Percentiles rank a stretch among this genome's conserved stretches.
Conservation (phyloP, 2,329 filamentous ascomycete species). For the Aspergillus fischeri region DNA sequence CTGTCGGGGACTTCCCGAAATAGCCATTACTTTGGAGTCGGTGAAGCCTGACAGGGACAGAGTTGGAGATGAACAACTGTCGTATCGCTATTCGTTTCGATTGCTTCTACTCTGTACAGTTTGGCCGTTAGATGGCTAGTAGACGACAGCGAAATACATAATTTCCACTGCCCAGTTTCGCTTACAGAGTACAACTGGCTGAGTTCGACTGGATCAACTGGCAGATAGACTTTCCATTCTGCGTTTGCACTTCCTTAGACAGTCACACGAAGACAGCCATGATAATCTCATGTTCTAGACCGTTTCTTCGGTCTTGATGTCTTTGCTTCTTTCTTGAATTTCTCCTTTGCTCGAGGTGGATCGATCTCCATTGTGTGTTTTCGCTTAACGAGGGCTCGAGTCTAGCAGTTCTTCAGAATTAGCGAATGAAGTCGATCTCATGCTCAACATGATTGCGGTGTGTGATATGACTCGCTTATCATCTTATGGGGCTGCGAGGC, state of each 20-base stretch:
- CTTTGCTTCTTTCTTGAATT: neutral
- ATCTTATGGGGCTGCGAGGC: neutral
- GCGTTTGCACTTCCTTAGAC: neutral
- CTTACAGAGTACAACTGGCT: no score
- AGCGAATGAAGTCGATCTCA: neutral
- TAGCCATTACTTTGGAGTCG: conserved; percentile 2
- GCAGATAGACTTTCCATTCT: neutral
- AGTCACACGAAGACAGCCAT: neutral
- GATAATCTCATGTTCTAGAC: neutral
- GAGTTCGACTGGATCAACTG: neutral
- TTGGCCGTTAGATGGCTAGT: neutral
- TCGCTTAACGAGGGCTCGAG: neutral
- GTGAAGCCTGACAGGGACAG: conserved; percentile 2
- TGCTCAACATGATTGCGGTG: neutral
- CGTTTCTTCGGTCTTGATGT: neutral
- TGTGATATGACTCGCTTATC: neutral
- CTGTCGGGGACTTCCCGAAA: neutral
- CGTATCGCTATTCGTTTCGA: no score
- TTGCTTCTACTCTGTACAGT: neutral
- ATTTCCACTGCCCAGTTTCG: no score
- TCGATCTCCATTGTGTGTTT: neutral
- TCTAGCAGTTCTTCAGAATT: neutral
- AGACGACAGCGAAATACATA: no score
- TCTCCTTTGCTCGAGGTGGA: neutral
- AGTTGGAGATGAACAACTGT: neutral